Evolutionary conservation across 495 filamentous ascomycete genomes (phyloP).

Genomic region (Chaetomium tenue): DNA sequence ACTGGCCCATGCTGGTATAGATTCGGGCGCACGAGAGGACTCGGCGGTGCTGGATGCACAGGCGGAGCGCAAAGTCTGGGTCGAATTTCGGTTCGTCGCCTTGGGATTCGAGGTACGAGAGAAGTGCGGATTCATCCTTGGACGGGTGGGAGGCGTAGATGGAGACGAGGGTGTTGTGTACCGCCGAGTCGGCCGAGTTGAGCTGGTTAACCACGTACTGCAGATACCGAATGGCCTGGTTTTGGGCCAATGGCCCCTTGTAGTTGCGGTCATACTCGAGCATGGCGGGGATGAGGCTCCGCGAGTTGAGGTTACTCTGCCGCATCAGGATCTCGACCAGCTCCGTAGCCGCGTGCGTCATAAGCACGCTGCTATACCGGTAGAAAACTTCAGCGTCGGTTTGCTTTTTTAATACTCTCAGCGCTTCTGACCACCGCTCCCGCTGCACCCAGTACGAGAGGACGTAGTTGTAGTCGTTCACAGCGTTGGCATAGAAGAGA

Average conservation of each 20-base stretch:
- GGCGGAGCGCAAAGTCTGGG: slow-evolving; percentile 92
- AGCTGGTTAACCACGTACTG: slow-evolving; percentile 89
- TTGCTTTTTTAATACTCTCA: slow-evolving; percentile 86
- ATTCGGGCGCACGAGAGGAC: slow-evolving; percentile 94
- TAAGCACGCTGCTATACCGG: slow-evolving; percentile 91
- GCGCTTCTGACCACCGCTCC: slow-evolving; percentile 86
- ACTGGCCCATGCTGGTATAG: slow-evolving; percentile 92
- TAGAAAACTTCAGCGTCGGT: slow-evolving; percentile 92
- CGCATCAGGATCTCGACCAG: slow-evolving; percentile 92
- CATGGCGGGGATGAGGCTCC: slow-evolving; percentile 86
- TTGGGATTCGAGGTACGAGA: slow-evolving; percentile 81
- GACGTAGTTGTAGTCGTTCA: slow-evolving; percentile 91
- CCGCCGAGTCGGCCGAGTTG: slow-evolving; percentile 76
- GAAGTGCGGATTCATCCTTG: slow-evolving; percentile 75
- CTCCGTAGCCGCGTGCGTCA: slow-evolving; percentile 79
- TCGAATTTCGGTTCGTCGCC: slow-evolving; percentile 72
- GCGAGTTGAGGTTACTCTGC: slow-evolving; percentile 80
- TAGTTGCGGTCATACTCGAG: slow-evolving; percentile 86
- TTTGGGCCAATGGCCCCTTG: slow-evolving; percentile 61
- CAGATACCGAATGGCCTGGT: slow-evolving; percentile 93
- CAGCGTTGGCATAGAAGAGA: slow-evolving; percentile 79
- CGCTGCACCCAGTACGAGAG: slow-evolving; percentile 96
- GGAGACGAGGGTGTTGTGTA: slow-evolving; percentile 95
- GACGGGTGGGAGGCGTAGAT: slow-evolving; percentile 89
- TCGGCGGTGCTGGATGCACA: slow-evolving; percentile 90